Base-by-base conservation (phyloP, 2,329 filamentous ascomycete genomes). In the Aotearoamyces nothofagi region DNA sequence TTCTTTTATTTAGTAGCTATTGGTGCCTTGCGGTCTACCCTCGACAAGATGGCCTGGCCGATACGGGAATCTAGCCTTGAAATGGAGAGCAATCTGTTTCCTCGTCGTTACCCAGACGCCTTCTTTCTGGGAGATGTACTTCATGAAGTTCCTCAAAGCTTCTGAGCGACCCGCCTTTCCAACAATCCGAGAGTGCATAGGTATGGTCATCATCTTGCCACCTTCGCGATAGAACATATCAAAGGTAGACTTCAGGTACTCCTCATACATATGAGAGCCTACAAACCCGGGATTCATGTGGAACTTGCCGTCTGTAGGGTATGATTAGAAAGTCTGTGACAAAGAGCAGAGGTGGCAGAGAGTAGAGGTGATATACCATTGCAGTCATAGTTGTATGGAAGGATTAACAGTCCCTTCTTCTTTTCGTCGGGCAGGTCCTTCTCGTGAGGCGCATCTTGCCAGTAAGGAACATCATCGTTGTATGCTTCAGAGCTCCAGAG, bases 121-220 rank as follows among this genome's bases (percentile, higher is more conserved):
- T 66, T 66, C 32, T 54, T 41, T 11, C 2, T 46, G 43, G 17
- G 36, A 33, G 17, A 68, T 61, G 33, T 69, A 66, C 35, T 66
- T 54, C 7, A 66, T 57, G 40, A 67, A 66, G 24, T 63, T 54
- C 37, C 56, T 50, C 25, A 69, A 39, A 3, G 63, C 63, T 23
- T 54, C 56, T 27, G 58, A 58, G 47, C 1, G 12, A 10, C 61
- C 64, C 0, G 63, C 63, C 23, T 61, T 55, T 0, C 64, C 64
- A 14, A 61, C 27, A 11, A 65, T 62, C 4, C 63, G 52, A 30
- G 58, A 64, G 38, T 67, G 63, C 26, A 68, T 41, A 0, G 58
- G 61, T 14, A 68, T 54, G 0, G 62, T 67, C 63, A 69, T 68
- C 59, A 69, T 66, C 49, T 63, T 65, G 12, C 13, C 15, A n/a